Base-by-base conservation (phyloP, 2,329 filamentous ascomycete species). In the Emergomyces orientalis region DNA sequence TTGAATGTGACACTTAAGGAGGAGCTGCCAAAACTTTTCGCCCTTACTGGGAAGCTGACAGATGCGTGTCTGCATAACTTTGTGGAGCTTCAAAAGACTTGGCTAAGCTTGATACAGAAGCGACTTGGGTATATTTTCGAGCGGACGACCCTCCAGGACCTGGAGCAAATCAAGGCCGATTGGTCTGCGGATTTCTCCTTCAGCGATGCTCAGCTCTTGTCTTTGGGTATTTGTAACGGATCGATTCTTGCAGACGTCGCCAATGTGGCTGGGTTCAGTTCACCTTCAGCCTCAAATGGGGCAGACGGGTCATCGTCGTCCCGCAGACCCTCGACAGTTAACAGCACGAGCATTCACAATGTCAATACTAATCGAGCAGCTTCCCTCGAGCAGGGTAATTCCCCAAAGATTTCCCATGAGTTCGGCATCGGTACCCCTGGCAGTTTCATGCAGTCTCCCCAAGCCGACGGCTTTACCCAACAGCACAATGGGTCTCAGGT, bases 1-100 rank as follows among this genome's bases (percentile, higher is more conserved):
- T 81, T 99, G 64, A 97, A 97, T 71, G 90, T 96, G 66, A 91
- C 93, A 0, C 81, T 97, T 64, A 97, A 96, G 76, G 88, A 93
- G 67, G 93, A 97, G 73, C 82, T 99, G 56, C 93, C 93, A 1
- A 87, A 87, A 72, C 82, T 99, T 19, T 96, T 94, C 60, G 77
- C 80, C 8, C 78, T 94, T 66, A 97, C 93, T 1, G 90, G 90
- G 65, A 89, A 87, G 69, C 80, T 97, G 65, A 91, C 94, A 69
- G 89, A 91, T 69, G 87, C 89, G 30, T 93, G 90, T 69, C 81
- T 96, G 52, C 85, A 84, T 63, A 91, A 91, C 69, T 91, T 97
- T 70, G 85, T 97, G 67, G 86, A 88, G 66, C 87, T 96, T 55
- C 92, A 97, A 75, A 83, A 85, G 22, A 82, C 85, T 58, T 99